Evolutionary conservation across 257 asterid genomes (phyloP).

Genomic region (Jacaranda copaia): DNA sequence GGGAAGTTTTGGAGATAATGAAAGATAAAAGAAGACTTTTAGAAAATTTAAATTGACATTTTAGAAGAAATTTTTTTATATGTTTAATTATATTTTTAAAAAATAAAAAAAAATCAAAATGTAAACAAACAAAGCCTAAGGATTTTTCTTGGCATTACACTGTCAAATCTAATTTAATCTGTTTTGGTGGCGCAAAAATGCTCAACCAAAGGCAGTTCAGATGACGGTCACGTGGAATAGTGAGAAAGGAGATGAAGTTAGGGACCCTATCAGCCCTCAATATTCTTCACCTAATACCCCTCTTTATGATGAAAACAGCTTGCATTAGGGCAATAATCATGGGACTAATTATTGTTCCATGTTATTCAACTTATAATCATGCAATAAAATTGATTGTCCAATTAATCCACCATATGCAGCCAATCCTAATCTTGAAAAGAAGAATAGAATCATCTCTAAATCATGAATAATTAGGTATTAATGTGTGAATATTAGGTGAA

Average conservation of each 20-base stretch:
- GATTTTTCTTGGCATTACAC: background rate
- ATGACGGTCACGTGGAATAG: conserved; percentile 37
- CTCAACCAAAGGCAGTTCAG: no score
- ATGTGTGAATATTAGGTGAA: no score
- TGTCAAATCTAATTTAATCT: background rate
- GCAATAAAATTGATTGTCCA: background rate
- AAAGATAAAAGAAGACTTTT: no score
- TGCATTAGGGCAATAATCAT: conserved; percentile 37
- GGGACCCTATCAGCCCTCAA: conserved; percentile 15
- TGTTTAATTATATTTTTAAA: no score
- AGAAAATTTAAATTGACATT: no score
- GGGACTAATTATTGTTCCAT: conserved; percentile 45
- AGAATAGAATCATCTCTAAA: conserved; percentile 28
- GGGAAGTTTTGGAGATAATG: no score
- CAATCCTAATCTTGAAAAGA: conserved; percentile 28
- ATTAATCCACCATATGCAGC: conserved; percentile 4
- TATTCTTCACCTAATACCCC: conserved; percentile 32
- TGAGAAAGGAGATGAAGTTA: background rate
- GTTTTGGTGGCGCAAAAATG: background rate
- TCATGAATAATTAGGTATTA: conserved; percentile 24
- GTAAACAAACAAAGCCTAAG: no score
- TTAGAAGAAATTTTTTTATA: no score
- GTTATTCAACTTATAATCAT: conserved; percentile 39
- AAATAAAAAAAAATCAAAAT: no score
- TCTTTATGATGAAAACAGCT: conserved; percentile 32